Base-by-base conservation (phyloP, 176 grass and related monocot species). In the Luzula sylvatica region DNA sequence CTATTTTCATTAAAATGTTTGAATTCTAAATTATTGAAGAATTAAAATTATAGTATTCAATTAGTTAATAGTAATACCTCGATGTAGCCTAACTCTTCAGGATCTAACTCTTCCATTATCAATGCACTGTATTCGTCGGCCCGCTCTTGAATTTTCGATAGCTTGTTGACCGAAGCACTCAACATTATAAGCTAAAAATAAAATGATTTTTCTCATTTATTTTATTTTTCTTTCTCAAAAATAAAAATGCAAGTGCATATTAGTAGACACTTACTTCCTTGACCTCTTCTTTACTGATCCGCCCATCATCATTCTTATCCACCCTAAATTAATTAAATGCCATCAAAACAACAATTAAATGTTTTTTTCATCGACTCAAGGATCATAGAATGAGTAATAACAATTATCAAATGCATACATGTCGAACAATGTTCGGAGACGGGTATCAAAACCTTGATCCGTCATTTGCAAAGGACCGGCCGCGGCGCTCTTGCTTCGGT, bases 71-170 rank as follows among this genome's bases (percentile, higher is more conserved):
- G 2, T 25, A 42, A 50, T 26, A 94, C 87, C 78, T 87, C 87
- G 1, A 94, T 94, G 43, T 87, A 87, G 45, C 87, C 87, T 12
- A 87, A 50, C 50, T 72, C 78, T 5, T 65, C 39, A 17, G 77
- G 81, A 54, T 93, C 87, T 70, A 93, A 72, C 62, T 93, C 87
- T 80, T 93, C 87, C 87, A 93, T 93, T 19, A 93, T 93, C 21
- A 93, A 81, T 23, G 77, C 59, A 4, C 81, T 67, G 63, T 94
- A 94, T 69, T 94, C 87, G 48, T 94, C 87, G 22, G 78, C 87
- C 32, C 64, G 71, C 13, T 87, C 87, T 72, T 87, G 80, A 11
- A 94, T 74, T 61, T 94, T 94, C 44, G 71, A 82, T 53, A 94
- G 87, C 47, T 94, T 94, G 64, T 94, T 94, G 61, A 82, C 87